A percentile compares a stretch with the other conserved stretches of the same genome.
Conservation (phyloP, 164 flowering plant species). For the grape (Vitis vinifera) region ASM3070453v1 NC_081820.1:20513001-20513500, state of each 20-base stretch:
- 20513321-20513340: conserved; percentile 62
- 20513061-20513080: too few relatives aligned
- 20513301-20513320: conserved; percentile 74
- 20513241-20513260: conserved; percentile 83
- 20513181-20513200: too few relatives aligned
- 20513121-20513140: too few relatives aligned
- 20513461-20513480: conserved; percentile 38
- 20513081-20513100: too few relatives aligned
- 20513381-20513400: conserved; percentile 29
- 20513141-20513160: too few relatives aligned
- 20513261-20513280: conserved; percentile 71
- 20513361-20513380: conserved; percentile 33
- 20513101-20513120: too few relatives aligned
- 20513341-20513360: conserved; percentile 34
- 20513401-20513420: conserved; percentile 15
- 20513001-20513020: too few relatives aligned
- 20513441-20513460: conserved; percentile 30
- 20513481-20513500: neutral
- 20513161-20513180: too few relatives aligned
- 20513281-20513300: conserved; percentile 67
- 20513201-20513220: conserved; percentile 71
- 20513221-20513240: conserved; percentile 55
- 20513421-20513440: conserved; percentile 24
- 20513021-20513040: too few relatives aligned
- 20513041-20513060: too few relatives aligned